Evolutionary conservation across 768 basidiomycete genomes (phyloP).

Genomic region (Boletus pseudopeckii): DNA sequence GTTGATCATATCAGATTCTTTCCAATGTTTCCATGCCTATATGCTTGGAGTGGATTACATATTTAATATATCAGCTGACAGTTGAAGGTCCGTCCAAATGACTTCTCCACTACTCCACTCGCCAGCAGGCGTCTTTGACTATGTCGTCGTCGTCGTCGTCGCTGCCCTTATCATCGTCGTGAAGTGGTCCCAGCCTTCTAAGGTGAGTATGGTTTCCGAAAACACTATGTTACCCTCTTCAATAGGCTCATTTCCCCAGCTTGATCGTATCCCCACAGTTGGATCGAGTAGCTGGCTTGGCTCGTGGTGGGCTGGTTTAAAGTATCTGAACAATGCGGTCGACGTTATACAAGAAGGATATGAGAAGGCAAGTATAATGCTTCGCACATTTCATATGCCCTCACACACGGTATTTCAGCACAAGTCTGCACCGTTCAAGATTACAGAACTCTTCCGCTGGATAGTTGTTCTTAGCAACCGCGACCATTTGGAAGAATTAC

Average conservation of each 20-base stretch:
- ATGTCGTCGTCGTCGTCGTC: not conserved
- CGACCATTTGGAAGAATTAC: too few species aligned
- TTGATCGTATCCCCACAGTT: conserved; percentile 28
- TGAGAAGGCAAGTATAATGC: conserved; percentile 18
- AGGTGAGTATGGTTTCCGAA: not conserved
- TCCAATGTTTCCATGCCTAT: too few species aligned
- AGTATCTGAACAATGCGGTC: conserved; percentile 12
- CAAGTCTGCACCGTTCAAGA: too few species aligned
- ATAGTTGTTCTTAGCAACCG: too few species aligned
- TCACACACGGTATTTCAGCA: too few species aligned
- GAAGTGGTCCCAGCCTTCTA: not conserved
- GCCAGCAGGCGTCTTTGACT: not conserved
- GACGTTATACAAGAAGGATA: conserved; percentile 32
- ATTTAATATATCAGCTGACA: too few species aligned
- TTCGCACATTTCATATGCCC: not conserved
- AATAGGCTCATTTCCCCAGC: conserved; percentile 5
- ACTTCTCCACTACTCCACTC: not conserved
- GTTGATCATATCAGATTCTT: too few species aligned
- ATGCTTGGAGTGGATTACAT: too few species aligned
- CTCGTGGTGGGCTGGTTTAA: conserved; percentile 26
- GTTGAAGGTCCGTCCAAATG: not conserved
- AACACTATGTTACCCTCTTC: not conserved
- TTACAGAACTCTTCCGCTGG: too few species aligned
- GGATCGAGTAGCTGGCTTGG: conserved; percentile 25
- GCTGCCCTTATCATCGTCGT: not conserved